Evolutionary conservation across 1,284 basidiomycete species (phyloP).

Genomic region (Afroboletus lepidellus): DNA sequence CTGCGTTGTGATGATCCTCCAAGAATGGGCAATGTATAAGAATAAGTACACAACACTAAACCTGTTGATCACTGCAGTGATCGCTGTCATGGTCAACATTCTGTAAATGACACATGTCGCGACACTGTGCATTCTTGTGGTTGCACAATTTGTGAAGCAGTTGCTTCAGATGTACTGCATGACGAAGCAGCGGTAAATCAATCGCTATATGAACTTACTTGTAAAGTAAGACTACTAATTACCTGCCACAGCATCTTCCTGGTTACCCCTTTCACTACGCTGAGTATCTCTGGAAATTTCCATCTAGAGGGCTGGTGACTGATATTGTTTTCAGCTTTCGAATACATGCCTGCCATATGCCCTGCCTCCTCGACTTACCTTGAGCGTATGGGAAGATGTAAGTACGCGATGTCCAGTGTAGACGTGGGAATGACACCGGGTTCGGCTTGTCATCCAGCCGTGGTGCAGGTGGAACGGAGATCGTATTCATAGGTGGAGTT

Average conservation of each 20-base stretch:
- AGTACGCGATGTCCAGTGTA: not conserved
- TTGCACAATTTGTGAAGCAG: not conserved
- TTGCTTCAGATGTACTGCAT: not conserved
- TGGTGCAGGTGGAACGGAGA: too few relatives aligned
- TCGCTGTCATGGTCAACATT: too few relatives aligned
- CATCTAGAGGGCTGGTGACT: not conserved
- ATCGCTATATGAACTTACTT: not conserved
- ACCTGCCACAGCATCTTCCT: slow-evolving; percentile 1
- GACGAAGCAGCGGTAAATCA: not conserved
- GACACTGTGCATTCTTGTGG: not conserved
- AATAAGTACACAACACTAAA: too few relatives aligned
- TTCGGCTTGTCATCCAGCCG: not conserved
- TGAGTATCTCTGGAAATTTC: not conserved
- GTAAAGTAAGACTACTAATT: not conserved
- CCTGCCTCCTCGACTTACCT: not conserved
- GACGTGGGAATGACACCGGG: not conserved
- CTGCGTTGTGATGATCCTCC: too few relatives aligned
- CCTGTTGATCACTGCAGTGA: too few relatives aligned
- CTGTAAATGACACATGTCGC: not conserved
- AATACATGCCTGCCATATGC: not conserved
- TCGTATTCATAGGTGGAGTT: too few relatives aligned
- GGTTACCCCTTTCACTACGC: not conserved
- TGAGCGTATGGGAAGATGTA: not conserved
- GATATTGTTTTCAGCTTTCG: not conserved
- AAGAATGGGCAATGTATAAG: too few relatives aligned